Percentiles rank a stretch among this genome's conserved stretches.
Evolutionary conservation across 2,329 filamentous ascomycete species (phyloP).

Genomic region (Cryoendolithus antarcticus): DNA sequence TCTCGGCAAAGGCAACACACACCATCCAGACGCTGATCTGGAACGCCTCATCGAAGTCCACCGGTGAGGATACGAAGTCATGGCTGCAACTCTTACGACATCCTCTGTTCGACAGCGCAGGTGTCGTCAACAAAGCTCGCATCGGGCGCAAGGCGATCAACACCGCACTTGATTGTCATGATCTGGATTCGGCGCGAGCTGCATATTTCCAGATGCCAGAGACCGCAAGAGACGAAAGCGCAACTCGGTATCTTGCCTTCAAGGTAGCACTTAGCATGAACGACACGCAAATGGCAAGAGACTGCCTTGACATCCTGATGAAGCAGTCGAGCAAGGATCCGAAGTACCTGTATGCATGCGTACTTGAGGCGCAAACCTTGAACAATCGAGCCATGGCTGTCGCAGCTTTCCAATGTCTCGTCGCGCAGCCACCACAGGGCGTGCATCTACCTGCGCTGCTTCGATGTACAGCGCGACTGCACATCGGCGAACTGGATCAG

Average conservation of each 20-base stretch:
- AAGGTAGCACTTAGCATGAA: slow-evolving; percentile 15
- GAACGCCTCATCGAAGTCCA: slow-evolving; percentile 39
- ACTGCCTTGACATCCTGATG: slow-evolving; percentile 51
- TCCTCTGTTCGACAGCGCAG: slow-evolving; percentile 51
- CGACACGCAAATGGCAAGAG: slow-evolving; percentile 36
- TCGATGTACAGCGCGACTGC: slow-evolving; percentile 40
- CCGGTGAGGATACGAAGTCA: slow-evolving; percentile 1
- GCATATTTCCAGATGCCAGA: slow-evolving; percentile 47
- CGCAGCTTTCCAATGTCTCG: slow-evolving; percentile 45
- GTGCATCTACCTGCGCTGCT: slow-evolving; percentile 53
- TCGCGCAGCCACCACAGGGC: slow-evolving; percentile 40
- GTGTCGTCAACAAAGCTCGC: slow-evolving; percentile 54
- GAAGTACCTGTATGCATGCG: slow-evolving; percentile 66
- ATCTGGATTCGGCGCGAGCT: slow-evolving; percentile 42
- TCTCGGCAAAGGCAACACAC: slow-evolving; percentile 51
- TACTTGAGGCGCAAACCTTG: slow-evolving; percentile 58
- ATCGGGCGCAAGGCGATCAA: slow-evolving; percentile 56
- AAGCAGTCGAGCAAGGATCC: slow-evolving; percentile 40
- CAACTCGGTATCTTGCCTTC: slow-evolving; percentile 18
- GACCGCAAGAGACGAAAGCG: slow-evolving; percentile 13
- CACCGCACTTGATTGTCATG: slow-evolving; percentile 50
- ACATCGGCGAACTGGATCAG: slow-evolving; percentile 31
- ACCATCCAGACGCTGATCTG: slow-evolving; percentile 64
- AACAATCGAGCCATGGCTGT: slow-evolving; percentile 51
- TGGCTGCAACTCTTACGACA: slow-evolving; percentile 66